Percentiles rank a stretch among this genome's conserved stretches.
phyloP scores from a whole-genome alignment of 2,329 filamentous ascomycete species.

The Cercospora sesami region DNA sequence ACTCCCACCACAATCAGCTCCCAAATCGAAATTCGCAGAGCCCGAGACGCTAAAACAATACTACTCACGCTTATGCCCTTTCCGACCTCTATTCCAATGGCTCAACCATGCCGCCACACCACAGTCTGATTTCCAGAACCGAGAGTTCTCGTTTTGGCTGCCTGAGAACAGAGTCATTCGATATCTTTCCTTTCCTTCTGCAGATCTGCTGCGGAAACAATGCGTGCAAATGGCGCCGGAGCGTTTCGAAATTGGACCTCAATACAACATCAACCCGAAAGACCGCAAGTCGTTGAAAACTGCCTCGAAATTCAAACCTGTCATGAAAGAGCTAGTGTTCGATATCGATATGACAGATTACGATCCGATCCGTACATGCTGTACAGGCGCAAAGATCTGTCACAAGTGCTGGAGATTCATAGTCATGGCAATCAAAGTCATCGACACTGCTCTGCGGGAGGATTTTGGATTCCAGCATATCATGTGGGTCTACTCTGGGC shows the following conservation, averaged over 20 bases:
- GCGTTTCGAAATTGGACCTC: slow-evolving; percentile 97
- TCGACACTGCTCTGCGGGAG: slow-evolving; percentile 81
- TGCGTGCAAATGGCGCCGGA: slow-evolving; percentile 84
- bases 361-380: slow-evolving; percentile 94
- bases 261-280: slow-evolving; percentile 89
- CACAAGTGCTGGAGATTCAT: slow-evolving; percentile 95
- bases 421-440: slow-evolving; percentile 93
- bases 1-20: slow-evolving; percentile 20
- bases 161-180: slow-evolving; percentile 88
- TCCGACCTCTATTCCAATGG: slow-evolving; percentile 94
- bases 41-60: slow-evolving; percentile 87
- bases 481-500: slow-evolving; percentile 97
- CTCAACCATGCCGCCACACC: slow-evolving; percentile 89
- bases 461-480: slow-evolving; percentile 98
- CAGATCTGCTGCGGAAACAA: slow-evolving; percentile 80
- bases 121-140: slow-evolving; percentile 82
- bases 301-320: slow-evolving; percentile 75
- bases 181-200: slow-evolving; percentile 76
- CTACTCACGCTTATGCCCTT: slow-evolving; percentile 94
- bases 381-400: slow-evolving; percentile 90
- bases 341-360: slow-evolving; percentile 99
- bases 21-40: slow-evolving; percentile 55
- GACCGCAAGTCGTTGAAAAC: slow-evolving; percentile 87
- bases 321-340: slow-evolving; percentile 94
- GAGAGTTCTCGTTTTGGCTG: slow-evolving; percentile 96